phyloP scores from a whole-genome alignment of 2,329 filamentous ascomycete species.

The Aspergillus pseudoterreus region DNA sequence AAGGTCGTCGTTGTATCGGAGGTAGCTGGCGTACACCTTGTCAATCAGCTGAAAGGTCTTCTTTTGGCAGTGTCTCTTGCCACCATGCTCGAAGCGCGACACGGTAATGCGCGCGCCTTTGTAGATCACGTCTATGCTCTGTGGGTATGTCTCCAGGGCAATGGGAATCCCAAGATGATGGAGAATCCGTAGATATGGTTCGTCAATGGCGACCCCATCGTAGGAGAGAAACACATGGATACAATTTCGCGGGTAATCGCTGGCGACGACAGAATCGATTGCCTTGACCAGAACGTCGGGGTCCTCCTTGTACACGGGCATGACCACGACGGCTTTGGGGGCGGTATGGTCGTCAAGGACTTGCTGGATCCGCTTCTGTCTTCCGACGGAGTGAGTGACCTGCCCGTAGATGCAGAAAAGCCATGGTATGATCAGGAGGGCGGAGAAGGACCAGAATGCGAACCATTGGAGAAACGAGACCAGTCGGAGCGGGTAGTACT shows the following conservation, averaged over 20 bases:
- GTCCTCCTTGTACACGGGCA: slow-evolving; percentile 94
- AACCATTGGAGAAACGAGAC: slow-evolving; percentile 83
- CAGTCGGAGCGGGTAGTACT: slow-evolving; percentile 67
- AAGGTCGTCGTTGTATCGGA: slow-evolving; percentile 82
- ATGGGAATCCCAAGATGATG: slow-evolving; percentile 78
- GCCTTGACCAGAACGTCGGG: slow-evolving; percentile 80
- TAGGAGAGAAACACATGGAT: slow-evolving; percentile 95
- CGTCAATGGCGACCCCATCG: slow-evolving; percentile 84
- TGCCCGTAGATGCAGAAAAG: slow-evolving; percentile 89
- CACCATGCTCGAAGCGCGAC: slow-evolving; percentile 87
- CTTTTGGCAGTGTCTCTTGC: slow-evolving; percentile 92
- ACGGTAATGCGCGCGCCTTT: slow-evolving; percentile 79
- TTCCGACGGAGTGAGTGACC: slow-evolving; percentile 79
- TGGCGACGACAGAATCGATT: slow-evolving; percentile 86
- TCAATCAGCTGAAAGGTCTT: slow-evolving; percentile 90
- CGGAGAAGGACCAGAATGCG: slow-evolving; percentile 88
- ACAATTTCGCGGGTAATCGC: slow-evolving; percentile 87
- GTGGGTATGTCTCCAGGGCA: slow-evolving; percentile 69
- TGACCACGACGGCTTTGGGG: slow-evolving; percentile 91
- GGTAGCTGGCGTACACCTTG: slow-evolving; percentile 82
- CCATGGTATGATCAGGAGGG: slow-evolving; percentile 83
- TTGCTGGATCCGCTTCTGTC: slow-evolving; percentile 76
- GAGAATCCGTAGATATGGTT: slow-evolving; percentile 82
- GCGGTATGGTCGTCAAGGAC: slow-evolving; percentile 80
- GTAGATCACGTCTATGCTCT: slow-evolving; percentile 87